A percentile compares a stretch with the other conserved stretches of the same genome.
Evolutionary conservation across 140 eudicot genomes (phyloP).

Genomic region (Bidens hawaiensis): DNA sequence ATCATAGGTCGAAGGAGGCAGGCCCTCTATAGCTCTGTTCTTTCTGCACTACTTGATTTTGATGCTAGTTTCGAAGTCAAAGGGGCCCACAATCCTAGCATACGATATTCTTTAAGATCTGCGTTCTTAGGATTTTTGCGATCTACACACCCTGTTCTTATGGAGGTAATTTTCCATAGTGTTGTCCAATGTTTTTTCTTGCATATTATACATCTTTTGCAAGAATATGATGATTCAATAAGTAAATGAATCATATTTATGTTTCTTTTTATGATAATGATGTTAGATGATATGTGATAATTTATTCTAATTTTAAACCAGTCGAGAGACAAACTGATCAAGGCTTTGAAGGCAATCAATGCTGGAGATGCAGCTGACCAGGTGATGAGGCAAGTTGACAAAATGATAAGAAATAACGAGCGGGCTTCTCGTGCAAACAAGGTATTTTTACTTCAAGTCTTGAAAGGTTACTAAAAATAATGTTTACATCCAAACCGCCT

Average conservation of each 20-base stretch:
- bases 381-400: slow-evolving; percentile 77
- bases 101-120: slow-evolving; percentile 76
- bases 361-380: slow-evolving; percentile 99
- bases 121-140: slow-evolving; percentile 87
- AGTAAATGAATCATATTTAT: neutral
- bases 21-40: slow-evolving; percentile 43
- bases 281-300: slow-evolving; percentile 2
- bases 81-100: slow-evolving; percentile 69
- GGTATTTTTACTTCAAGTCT: slow-evolving; percentile 50
- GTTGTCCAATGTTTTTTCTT: neutral
- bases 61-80: slow-evolving; percentile 43
- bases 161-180: slow-evolving; percentile 58
- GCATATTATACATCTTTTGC: neutral
- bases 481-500: neutral
- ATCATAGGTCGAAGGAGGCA: slow-evolving; percentile 78
- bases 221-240: neutral
- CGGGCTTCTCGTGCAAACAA: slow-evolving; percentile 58
- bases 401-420: slow-evolving; percentile 65
- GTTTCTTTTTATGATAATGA: neutral
- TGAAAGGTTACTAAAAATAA: neutral
- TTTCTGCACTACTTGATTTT: slow-evolving; percentile 67
- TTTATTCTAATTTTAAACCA: slow-evolving; percentile 23
- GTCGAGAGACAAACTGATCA: slow-evolving; percentile 84
- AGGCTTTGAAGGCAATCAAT: slow-evolving; percentile 66
- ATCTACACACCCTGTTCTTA: slow-evolving; percentile 61